These are phyloP conservation scores for Oryza punctata DNA, from an alignment of 176 grass and related monocot genomes.

Conservation along the genomic window DNA sequence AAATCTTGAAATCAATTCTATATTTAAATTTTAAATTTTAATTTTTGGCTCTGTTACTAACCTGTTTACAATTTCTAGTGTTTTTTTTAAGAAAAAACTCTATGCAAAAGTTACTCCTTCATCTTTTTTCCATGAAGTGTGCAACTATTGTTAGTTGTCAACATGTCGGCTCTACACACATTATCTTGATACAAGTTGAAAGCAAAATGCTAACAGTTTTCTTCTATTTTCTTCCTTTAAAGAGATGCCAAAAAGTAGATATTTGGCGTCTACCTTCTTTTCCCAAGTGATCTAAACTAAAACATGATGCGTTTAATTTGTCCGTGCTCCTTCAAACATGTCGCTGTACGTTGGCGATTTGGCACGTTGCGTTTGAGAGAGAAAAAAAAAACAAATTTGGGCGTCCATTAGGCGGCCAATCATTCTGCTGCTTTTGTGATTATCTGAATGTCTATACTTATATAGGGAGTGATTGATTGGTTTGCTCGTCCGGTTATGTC, in stretches of 20 bases:
- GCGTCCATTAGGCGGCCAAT: not conserved
- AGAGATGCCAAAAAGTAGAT: not conserved
- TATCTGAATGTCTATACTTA: not conserved
- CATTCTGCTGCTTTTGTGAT: not conserved
- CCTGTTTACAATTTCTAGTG: too few species aligned
- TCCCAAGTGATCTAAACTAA: not conserved
- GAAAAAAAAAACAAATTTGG: not conserved
- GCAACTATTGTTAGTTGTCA: not conserved
- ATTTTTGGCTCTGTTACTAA: too few species aligned
- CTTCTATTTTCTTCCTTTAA: not conserved
- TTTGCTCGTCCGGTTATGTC: not conserved
- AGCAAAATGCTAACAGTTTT: not conserved
- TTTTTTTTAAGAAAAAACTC: too few species aligned
- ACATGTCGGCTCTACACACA: not conserved
- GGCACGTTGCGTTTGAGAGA: not conserved
- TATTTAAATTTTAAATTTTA: too few species aligned
- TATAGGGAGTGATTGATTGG: not conserved
- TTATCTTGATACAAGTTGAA: not conserved
- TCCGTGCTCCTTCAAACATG: not conserved
- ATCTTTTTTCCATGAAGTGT: too few species aligned
- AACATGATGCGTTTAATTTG: not conserved
- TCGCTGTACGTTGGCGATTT: not conserved
- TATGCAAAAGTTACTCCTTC: too few species aligned
- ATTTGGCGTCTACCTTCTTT: not conserved
- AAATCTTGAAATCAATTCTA: too few species aligned